Evolutionary conservation across 1,139 yeast species (phyloP).

Genomic region (Taiozyma onychis): DNA sequence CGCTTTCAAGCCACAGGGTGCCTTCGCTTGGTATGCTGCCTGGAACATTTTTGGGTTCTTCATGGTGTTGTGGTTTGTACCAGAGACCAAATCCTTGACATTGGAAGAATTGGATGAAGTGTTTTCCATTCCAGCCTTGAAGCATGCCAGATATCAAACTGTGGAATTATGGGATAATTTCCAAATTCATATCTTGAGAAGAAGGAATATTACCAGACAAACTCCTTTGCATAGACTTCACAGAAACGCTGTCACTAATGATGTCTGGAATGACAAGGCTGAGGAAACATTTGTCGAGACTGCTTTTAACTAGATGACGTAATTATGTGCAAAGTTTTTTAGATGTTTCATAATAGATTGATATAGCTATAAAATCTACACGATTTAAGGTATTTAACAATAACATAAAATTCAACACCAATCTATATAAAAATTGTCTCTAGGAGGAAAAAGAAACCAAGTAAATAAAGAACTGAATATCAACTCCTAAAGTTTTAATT

Average conservation of each 20-base stretch:
- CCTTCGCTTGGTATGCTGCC: constrained; percentile 82
- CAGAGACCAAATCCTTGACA: constrained; percentile 62
- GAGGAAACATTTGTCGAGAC: constrained; percentile 39
- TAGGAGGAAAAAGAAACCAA: not conserved
- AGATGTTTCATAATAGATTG: not conserved
- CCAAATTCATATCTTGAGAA: constrained; percentile 32
- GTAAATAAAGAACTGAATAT: not conserved
- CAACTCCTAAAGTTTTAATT: not conserved
- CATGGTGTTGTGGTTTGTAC: constrained; percentile 55
- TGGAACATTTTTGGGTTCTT: constrained; percentile 74
- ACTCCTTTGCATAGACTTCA: constrained; percentile 49
- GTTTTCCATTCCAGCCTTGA: constrained; percentile 45
- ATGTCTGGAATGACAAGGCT: constrained; percentile 53
- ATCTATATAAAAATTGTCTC: constrained; percentile 25
- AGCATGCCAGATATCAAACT: constrained; percentile 51
- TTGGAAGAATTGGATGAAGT: constrained; percentile 67
- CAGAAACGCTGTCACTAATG: constrained; percentile 51
- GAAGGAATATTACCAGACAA: constrained; percentile 37
- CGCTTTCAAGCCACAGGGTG: constrained; percentile 69
- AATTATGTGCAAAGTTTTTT: not conserved
- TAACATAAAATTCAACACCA: not conserved
- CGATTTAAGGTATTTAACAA: not conserved
- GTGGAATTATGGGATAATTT: constrained; percentile 36
- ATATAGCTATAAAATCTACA: not conserved
- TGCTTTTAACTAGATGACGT: not conserved